phyloP scores from a whole-genome alignment of 1,284 basidiomycete species.

The Naganishia sp. region DNA sequence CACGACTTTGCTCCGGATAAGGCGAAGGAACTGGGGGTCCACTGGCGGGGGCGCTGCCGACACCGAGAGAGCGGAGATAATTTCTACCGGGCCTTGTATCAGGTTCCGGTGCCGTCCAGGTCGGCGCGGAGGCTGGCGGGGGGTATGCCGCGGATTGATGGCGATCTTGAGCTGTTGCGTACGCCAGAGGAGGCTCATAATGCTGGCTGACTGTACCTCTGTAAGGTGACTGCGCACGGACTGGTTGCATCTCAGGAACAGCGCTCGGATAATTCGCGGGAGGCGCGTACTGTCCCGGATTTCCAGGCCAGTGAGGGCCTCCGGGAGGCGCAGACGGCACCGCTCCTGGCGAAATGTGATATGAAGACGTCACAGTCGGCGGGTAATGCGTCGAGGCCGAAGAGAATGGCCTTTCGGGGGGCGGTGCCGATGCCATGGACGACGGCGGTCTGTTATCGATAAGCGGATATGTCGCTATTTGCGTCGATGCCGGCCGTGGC shows the following conservation, averaged over 20 bases:
- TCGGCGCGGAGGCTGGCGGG: not conserved
- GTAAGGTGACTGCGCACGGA: not conserved
- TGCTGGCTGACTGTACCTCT: too few species aligned
- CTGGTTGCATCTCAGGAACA: not conserved
- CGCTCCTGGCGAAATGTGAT: constrained; percentile 6
- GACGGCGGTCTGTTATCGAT: constrained; percentile 33
- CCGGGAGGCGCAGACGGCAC: not conserved
- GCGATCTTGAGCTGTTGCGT: not conserved
- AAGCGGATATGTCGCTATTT: constrained; percentile 25
- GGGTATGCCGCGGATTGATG: not conserved
- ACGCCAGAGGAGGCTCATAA: not conserved
- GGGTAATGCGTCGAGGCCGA: constrained; percentile 22
- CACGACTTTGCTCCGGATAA: not conserved
- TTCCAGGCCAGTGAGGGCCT: not conserved
- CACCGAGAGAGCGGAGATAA: constrained; percentile 22
- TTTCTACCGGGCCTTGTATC: constrained; percentile 16
- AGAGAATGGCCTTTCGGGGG: constrained; percentile 19
- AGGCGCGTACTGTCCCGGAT: not conserved
- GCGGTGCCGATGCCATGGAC: constrained; percentile 5
- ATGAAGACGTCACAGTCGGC: constrained; percentile 19
- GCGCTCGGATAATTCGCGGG: not conserved
- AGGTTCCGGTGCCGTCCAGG: constrained; percentile 6
- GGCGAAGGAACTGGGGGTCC: not conserved
- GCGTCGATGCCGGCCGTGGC: constrained; percentile 17
- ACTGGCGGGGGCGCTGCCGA: not conserved